Conservation (phyloP, 228 moss, liverwort and hornwort genomes). For the Sphagnum magellanicum region DNA sequence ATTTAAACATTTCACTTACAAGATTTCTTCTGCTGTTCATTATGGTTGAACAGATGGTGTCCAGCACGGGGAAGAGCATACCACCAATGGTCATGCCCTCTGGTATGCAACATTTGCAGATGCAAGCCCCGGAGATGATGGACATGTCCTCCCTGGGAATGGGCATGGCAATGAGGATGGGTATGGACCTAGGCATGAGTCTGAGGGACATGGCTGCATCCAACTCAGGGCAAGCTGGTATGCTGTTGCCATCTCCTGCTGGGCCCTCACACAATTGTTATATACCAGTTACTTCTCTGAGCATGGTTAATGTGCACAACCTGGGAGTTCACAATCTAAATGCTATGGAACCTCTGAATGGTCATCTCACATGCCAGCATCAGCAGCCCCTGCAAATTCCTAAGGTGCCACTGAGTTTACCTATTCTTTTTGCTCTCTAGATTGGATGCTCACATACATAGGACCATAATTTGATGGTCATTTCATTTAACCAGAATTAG, state of each 20-base stretch:
- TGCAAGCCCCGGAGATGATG: constrained; percentile 16
- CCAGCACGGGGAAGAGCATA: constrained; percentile 40
- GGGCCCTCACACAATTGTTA: constrained; percentile 41
- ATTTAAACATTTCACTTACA: background rate
- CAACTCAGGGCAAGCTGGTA: constrained; percentile 18
- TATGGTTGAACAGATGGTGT: constrained; percentile 35
- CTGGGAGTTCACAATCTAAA: constrained; percentile 46
- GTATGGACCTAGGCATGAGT: constrained; percentile 21
- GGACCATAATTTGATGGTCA: too few species aligned
- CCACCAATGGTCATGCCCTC: constrained; percentile 30
- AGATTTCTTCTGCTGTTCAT: background rate
- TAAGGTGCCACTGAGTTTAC: constrained; percentile 26
- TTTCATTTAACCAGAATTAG: too few species aligned
- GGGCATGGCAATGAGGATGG: constrained; percentile 22
- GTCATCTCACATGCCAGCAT: constrained; percentile 60
- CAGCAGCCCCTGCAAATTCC: constrained; percentile 64
- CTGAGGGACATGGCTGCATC: constrained; percentile 27
- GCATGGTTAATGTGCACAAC: constrained; percentile 59
- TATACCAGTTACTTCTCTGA: constrained; percentile 41
- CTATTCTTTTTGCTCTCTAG: too few species aligned
- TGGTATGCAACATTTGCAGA: constrained; percentile 35
- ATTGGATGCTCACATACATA: too few species aligned
- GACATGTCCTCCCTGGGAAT: constrained; percentile 29
- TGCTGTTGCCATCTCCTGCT: constrained; percentile 9
- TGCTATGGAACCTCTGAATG: constrained; percentile 65